A percentile compares a stretch with the other conserved stretches of the same genome.
Conservation (phyloP, 2,329 filamentous ascomycete species). For the Fusarium miscanthi region DNA sequence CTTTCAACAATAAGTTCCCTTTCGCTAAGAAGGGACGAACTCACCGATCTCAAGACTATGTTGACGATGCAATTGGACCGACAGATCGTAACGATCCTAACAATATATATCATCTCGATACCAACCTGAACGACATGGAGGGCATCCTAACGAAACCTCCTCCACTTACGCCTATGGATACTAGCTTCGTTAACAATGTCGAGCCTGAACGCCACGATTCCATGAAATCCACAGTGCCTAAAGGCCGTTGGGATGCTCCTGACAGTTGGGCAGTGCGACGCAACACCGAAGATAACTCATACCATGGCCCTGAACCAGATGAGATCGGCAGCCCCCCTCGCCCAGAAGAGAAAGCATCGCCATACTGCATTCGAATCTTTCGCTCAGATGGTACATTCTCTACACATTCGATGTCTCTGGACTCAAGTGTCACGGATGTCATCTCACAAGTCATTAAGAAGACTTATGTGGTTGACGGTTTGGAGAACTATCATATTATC, state of each 20-base stretch:
- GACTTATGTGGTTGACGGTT: constrained; percentile 87
- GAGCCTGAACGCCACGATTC: constrained; percentile 57
- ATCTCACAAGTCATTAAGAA: constrained; percentile 94
- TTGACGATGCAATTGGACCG: constrained; percentile 69
- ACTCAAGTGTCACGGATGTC: constrained; percentile 87
- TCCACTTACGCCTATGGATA: constrained; percentile 77
- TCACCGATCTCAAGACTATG: constrained; percentile 61
- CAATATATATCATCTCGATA: constrained; percentile 82
- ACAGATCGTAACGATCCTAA: constrained; percentile 69
- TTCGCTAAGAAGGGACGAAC: constrained; percentile 68
- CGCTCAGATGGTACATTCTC: constrained; percentile 93
- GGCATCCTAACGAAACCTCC: constrained; percentile 82
- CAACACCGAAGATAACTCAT: constrained; percentile 72
- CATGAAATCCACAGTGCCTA: constrained; percentile 50
- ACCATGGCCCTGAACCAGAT: constrained; percentile 69
- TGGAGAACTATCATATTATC: constrained; percentile 96
- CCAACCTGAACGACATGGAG: constrained; percentile 89
- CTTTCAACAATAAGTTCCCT: constrained; percentile 72
- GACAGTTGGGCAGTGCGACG: constrained; percentile 96
- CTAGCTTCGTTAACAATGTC: constrained; percentile 58
- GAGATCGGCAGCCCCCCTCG: constrained; percentile 74
- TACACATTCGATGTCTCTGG: constrained; percentile 85
- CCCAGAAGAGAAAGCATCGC: constrained; percentile 77
- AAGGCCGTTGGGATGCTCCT: constrained; percentile 87
- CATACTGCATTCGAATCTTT: constrained; percentile 96